These are phyloP conservation scores for Erodium trifolium DNA, from an alignment of 441 rosid species.

Conservation along the genomic window DNA sequence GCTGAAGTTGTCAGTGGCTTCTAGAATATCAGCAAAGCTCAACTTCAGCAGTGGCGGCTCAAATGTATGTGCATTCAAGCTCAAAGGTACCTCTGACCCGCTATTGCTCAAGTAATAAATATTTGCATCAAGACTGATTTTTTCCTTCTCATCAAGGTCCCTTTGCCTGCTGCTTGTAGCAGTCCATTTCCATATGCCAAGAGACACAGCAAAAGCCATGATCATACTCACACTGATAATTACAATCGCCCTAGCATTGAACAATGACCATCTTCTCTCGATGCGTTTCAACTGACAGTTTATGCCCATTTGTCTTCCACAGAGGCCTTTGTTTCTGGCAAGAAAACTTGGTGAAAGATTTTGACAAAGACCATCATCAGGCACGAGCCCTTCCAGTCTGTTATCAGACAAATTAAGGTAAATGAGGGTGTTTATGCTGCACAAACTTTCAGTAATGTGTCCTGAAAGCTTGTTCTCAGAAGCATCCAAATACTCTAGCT, in stretches of 20 bases:
- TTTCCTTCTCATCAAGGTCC: conserved; percentile 45
- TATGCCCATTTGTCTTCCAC: conserved; percentile 38
- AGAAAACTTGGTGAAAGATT: conserved; percentile 39
- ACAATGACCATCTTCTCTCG: conserved; percentile 30
- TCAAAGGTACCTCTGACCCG: conserved; percentile 74
- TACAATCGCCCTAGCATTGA: conserved; percentile 39
- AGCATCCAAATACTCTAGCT: conserved; percentile 57
- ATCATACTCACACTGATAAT: conserved; percentile 38
- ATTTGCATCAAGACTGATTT: conserved; percentile 48
- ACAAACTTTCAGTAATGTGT: conserved; percentile 51
- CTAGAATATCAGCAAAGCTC: conserved; percentile 60
- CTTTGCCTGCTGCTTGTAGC: conserved; percentile 27
- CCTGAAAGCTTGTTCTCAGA: conserved; percentile 58
- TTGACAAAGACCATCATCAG: conserved; percentile 57
- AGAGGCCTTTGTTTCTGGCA: conserved; percentile 66
- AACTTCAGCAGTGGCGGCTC: conserved; percentile 78
- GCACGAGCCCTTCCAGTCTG: conserved; percentile 56
- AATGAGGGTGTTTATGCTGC: conserved; percentile 37
- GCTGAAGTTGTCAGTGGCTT: conserved; percentile 71
- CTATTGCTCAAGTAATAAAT: conserved; percentile 58
- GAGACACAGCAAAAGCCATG: conserved; percentile 26
- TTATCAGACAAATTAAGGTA: conserved; percentile 52
- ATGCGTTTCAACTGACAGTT: conserved; percentile 35
- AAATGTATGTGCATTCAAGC: conserved; percentile 79
- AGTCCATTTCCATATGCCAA: conserved; percentile 36